Evolutionary conservation across 257 asterid species (phyloP).

Genomic region (Agastache rugosa): DNA sequence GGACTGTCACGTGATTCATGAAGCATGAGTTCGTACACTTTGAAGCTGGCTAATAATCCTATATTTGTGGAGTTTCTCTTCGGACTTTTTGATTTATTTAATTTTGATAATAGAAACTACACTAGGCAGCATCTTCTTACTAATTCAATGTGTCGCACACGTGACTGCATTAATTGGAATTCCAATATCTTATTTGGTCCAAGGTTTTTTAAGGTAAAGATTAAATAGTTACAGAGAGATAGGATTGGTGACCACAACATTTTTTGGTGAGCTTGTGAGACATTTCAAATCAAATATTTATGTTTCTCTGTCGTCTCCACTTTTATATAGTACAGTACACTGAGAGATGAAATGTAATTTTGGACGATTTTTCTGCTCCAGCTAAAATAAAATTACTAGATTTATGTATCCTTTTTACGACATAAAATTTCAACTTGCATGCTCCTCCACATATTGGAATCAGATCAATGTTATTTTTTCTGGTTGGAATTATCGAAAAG

Average conservation of each 20-base stretch:
- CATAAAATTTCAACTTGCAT: neutral
- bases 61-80: slow-evolving; percentile 30
- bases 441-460: neutral
- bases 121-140: slow-evolving; percentile 2
- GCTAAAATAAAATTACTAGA: neutral
- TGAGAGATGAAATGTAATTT: neutral
- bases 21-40: slow-evolving; percentile 11
- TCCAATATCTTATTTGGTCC: slow-evolving; percentile 15
- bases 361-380: neutral
- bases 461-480: neutral
- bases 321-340: neutral
- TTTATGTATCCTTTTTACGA: neutral
- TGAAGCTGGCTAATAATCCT: neutral
- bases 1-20: slow-evolving; percentile 56
- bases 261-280: slow-evolving; percentile 32
- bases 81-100: neutral
- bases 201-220: slow-evolving; percentile 27
- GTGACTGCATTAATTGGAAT: slow-evolving; percentile 43
- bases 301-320: neutral
- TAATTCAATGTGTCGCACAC: slow-evolving; percentile 27
- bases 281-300: slow-evolving; percentile 41
- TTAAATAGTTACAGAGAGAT: slow-evolving; percentile 24
- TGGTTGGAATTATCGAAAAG: too few species aligned
- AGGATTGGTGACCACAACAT: slow-evolving; percentile 28
- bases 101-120: neutral